Percentiles rank a stretch among this genome's conserved stretches.
Evolutionary conservation across 2,329 filamentous ascomycete genomes (phyloP).

Genomic region (Ceratocystis smalleyi): DNA sequence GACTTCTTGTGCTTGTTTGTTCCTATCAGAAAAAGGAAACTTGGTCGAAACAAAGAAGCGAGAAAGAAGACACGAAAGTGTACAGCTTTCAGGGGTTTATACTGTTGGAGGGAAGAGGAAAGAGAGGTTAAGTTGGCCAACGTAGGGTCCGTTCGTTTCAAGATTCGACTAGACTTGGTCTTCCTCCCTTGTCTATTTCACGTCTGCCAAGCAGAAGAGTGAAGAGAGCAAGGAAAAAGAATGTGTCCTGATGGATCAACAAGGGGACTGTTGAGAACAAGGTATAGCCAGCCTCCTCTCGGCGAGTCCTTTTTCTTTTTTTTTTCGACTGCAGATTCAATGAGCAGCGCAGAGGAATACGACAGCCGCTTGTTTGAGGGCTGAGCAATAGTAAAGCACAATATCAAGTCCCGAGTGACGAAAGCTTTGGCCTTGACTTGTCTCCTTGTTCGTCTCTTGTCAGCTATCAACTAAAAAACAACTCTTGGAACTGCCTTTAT

Average conservation of each 20-base stretch:
- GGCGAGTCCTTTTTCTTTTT: not conserved
- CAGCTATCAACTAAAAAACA: not conserved
- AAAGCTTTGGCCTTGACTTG: not conserved
- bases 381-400: not conserved
- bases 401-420: not conserved
- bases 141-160: slow-evolving; percentile 2
- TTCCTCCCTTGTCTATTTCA: not conserved
- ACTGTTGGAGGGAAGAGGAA: not conserved
- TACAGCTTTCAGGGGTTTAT: not conserved
- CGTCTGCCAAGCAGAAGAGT: not conserved
- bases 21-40: not conserved
- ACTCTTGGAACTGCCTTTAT: slow-evolving; percentile 23
- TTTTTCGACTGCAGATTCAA: not conserved
- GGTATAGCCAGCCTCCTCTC: not conserved
- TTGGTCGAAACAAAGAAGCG: not conserved
- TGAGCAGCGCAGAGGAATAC: not conserved
- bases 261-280: not conserved
- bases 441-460: slow-evolving; percentile 44
- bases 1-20: not conserved
- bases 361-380: slow-evolving; percentile 10
- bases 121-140: not conserved
- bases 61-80: slow-evolving; percentile 1
- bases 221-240: not conserved
- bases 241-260: not conserved
- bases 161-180: not conserved